Evolutionary conservation across 345 rosid genomes (phyloP).

Genomic region (Excoecaria cochinchinensis): DNA sequence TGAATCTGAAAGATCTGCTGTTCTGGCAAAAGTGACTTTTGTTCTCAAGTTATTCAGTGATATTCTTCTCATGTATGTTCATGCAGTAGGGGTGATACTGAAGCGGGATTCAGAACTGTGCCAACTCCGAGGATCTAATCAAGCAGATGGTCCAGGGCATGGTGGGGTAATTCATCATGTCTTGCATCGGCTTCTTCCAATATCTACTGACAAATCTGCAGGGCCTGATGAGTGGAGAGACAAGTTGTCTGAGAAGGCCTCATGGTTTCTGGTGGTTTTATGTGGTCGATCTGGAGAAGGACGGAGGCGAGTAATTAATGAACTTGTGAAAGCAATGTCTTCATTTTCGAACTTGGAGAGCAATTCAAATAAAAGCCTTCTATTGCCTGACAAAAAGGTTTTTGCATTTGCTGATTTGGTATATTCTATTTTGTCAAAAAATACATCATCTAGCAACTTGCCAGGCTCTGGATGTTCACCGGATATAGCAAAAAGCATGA

Average conservation of each 20-base stretch:
- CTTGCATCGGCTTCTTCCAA: constrained; percentile 72
- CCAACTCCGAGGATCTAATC: constrained; percentile 66
- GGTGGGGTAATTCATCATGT: constrained; percentile 79
- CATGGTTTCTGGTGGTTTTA: constrained; percentile 83
- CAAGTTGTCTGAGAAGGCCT: constrained; percentile 85
- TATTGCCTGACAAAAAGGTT: constrained; percentile 78
- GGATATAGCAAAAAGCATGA: constrained; percentile 94
- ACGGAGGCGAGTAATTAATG: constrained; percentile 75
- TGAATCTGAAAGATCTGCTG: constrained; percentile 80
- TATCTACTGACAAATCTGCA: constrained; percentile 61
- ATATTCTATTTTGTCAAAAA: constrained; percentile 79
- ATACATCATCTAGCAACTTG: constrained; percentile 73
- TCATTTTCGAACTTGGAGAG: constrained; percentile 63
- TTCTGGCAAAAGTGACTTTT: constrained; percentile 82
- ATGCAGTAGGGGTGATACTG: constrained; percentile 81
- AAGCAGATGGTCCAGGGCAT: constrained; percentile 47
- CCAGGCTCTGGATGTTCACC: constrained; percentile 87
- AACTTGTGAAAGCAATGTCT: constrained; percentile 77
- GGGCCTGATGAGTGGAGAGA: constrained; percentile 91
- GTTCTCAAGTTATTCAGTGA: constrained; percentile 88
- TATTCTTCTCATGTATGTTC: constrained; percentile 79
- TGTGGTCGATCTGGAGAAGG: constrained; percentile 95
- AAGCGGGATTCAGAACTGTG: constrained; percentile 78
- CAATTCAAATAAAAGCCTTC: constrained; percentile 49
- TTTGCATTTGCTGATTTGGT: constrained; percentile 73